Evolutionary conservation across 495 filamentous ascomycete genomes (phyloP).

Genomic region (Penicillium lagena): DNA sequence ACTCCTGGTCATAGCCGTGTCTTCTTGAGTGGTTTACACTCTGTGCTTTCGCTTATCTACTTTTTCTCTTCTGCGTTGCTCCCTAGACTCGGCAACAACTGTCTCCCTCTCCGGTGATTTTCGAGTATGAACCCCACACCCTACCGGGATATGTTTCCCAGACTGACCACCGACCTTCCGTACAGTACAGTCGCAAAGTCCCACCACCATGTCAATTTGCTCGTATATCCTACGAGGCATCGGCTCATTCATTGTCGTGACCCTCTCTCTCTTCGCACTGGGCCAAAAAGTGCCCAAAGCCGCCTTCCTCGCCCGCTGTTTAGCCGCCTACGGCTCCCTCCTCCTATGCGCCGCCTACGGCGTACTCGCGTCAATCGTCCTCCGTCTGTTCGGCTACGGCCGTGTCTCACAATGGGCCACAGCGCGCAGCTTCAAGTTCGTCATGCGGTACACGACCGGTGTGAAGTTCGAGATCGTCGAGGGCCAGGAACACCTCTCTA

Average conservation of each 20-base stretch:
- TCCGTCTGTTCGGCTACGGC: slow-evolving; percentile 65
- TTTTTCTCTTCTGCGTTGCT: neutral
- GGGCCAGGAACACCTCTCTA: slow-evolving; percentile 56
- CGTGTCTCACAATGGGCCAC: slow-evolving; percentile 82
- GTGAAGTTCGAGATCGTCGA: slow-evolving; percentile 71
- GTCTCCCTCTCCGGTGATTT: neutral
- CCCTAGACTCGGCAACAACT: neutral
- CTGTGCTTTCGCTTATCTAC: neutral
- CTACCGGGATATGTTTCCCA: neutral
- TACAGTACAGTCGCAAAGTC: neutral
- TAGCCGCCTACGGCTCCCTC: slow-evolving; percentile 66
- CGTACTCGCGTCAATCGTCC: slow-evolving; percentile 61
- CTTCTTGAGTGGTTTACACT: neutral
- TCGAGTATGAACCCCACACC: no score
- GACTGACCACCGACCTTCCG: slow-evolving; percentile 1
- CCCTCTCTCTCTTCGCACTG: slow-evolving; percentile 51
- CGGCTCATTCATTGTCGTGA: slow-evolving; percentile 48
- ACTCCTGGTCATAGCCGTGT: no score
- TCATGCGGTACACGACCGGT: slow-evolving; percentile 70
- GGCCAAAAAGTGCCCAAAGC: slow-evolving; percentile 47
- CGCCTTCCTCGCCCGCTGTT: slow-evolving; percentile 63
- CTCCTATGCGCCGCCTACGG: slow-evolving; percentile 66
- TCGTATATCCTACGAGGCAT: slow-evolving; percentile 46
- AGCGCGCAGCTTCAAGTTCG: slow-evolving; percentile 72
- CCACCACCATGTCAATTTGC: slow-evolving; percentile 32